These are phyloP conservation scores for Eremochloa ophiuroides DNA, from an alignment of 176 grass and related monocot genomes.

Conservation along the genomic window DNA sequence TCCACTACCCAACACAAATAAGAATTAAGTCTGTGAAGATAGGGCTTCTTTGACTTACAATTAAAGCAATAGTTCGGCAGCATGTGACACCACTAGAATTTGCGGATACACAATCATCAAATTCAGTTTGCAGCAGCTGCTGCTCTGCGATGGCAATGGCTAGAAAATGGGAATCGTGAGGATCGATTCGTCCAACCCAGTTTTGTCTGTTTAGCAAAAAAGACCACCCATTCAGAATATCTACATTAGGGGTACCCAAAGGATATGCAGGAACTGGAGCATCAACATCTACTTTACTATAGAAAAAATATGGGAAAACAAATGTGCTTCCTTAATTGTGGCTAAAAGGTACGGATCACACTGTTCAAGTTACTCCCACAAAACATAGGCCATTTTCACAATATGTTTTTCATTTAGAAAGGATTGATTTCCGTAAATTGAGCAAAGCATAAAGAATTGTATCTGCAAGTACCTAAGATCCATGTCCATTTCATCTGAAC, in stretches of 20 bases:
- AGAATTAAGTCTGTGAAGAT: neutral
- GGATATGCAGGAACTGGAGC: neutral
- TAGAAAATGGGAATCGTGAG: conserved; percentile 80
- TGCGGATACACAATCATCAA: conserved; percentile 60
- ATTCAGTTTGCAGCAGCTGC: conserved; percentile 77
- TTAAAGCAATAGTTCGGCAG: conserved; percentile 73
- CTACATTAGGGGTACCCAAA: neutral
- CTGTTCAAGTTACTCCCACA: neutral
- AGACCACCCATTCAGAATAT: conserved; percentile 5
- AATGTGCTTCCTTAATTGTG: neutral
- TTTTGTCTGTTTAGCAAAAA: conserved; percentile 50
- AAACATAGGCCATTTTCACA: neutral
- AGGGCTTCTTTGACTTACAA: conserved; percentile 35
- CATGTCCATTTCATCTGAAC: conserved; percentile 70
- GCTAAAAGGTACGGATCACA: neutral
- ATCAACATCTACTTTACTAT: neutral
- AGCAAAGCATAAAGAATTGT: neutral
- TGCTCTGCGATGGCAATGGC: conserved; percentile 90
- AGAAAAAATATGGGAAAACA: neutral
- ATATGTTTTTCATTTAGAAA: neutral
- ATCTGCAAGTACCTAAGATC: conserved; percentile 65
- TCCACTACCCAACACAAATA: neutral
- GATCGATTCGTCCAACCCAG: conserved; percentile 68
- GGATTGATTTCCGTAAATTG: neutral
- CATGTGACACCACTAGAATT: conserved; percentile 61